These are phyloP conservation scores for Royoungia palumana DNA, from an alignment of 768 basidiomycete species.

Conservation along the genomic window DNA sequence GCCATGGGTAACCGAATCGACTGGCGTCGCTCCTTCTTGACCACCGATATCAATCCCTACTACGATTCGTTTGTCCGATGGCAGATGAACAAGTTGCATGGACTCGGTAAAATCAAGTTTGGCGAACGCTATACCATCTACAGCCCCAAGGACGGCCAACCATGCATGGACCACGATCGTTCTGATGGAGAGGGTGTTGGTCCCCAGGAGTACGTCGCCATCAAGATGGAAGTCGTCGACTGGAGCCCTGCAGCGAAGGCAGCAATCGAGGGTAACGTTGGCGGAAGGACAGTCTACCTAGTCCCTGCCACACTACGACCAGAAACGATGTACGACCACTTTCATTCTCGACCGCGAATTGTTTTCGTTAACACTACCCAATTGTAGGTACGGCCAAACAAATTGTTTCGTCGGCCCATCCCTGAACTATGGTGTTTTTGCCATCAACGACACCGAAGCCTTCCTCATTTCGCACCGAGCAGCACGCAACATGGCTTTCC, in stretches of 20 bases:
- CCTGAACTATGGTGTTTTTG: conserved; percentile 91
- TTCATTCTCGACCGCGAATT: background rate
- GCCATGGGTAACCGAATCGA: conserved; percentile 93
- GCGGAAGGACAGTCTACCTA: conserved; percentile 79
- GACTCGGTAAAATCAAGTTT: conserved; percentile 91
- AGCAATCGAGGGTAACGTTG: conserved; percentile 63
- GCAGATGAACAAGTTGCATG: conserved; percentile 93
- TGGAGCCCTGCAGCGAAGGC: conserved; percentile 73
- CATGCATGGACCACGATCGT: conserved; percentile 99
- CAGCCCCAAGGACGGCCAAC: conserved; percentile 97
- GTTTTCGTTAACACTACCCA: background rate
- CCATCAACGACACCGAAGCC: conserved; percentile 81
- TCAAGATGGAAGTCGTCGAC: conserved; percentile 91
- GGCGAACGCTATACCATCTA: conserved; percentile 98
- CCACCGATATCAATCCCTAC: conserved; percentile 94
- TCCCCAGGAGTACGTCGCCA: conserved; percentile 90
- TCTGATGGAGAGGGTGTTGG: conserved; percentile 91
- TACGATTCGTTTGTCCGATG: conserved; percentile 96
- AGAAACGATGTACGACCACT: conserved; percentile 80
- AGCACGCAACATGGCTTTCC: conserved; percentile 97
- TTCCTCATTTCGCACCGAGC: conserved; percentile 87
- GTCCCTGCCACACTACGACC: conserved; percentile 96
- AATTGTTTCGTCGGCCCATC: conserved; percentile 93
- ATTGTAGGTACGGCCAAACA: conserved; percentile 88
- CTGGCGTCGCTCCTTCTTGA: conserved; percentile 93